Percentiles rank a stretch among this genome's conserved stretches.
Conservation (phyloP, 2,329 filamentous ascomycete species). For the Thelonectria blattea region DNA sequence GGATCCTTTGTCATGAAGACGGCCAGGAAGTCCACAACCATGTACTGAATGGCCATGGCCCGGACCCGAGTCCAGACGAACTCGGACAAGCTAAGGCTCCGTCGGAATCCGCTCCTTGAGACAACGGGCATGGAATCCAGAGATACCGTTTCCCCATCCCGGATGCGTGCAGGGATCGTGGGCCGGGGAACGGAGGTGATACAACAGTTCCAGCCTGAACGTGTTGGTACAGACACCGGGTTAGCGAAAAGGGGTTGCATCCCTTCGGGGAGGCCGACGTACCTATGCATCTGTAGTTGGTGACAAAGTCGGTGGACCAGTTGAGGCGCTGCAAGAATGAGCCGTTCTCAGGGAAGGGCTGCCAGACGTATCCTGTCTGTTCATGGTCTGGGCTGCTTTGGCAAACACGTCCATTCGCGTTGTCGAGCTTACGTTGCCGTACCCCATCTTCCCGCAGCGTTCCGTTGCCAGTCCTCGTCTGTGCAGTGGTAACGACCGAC, state of each 20-base stretch:
- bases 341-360: conserved; percentile 60
- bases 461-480: neutral
- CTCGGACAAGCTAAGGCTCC: conserved; percentile 48
- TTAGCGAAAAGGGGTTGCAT: conserved; percentile 1
- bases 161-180: conserved; percentile 43
- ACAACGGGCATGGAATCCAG: conserved; percentile 49
- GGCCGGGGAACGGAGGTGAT: conserved; percentile 58
- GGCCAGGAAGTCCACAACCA: conserved; percentile 74
- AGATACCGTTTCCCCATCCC: conserved; percentile 46
- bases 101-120: conserved; percentile 54
- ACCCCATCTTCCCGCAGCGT: conserved; percentile 15
- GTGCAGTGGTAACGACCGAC: neutral
- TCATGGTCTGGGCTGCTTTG: conserved; percentile 21
- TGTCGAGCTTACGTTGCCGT: conserved; percentile 26
- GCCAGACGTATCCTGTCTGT: conserved; percentile 63
- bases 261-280: conserved; percentile 29
- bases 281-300: conserved; percentile 62
- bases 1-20: conserved; percentile 75
- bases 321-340: conserved; percentile 56
- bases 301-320: conserved; percentile 63
- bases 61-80: conserved; percentile 55
- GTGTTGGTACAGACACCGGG: neutral
- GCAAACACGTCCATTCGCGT: neutral
- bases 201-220: conserved; percentile 63
- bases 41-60: conserved; percentile 62